phyloP scores from a whole-genome alignment of 768 basidiomycete species.

The Macrocybe gigantea region DNA sequence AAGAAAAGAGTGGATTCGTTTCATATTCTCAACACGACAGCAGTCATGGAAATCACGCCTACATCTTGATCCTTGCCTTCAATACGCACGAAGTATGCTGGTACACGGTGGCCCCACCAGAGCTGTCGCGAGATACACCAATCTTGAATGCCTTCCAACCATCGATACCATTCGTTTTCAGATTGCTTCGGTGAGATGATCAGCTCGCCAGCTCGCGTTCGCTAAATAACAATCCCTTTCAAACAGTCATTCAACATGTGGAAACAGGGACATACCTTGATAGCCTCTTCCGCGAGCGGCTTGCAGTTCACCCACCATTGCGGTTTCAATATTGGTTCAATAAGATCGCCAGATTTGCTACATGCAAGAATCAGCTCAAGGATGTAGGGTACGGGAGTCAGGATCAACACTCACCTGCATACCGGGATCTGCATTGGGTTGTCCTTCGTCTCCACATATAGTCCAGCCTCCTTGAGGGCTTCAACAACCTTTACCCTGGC shows the following conservation, averaged over 20 bases:
- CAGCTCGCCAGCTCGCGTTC: conserved; percentile 85
- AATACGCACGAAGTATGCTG: conserved; percentile 87
- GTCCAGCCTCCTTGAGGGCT: conserved; percentile 73
- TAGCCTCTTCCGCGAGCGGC: conserved; percentile 83
- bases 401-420: conserved; percentile 55
- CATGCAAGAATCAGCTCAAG: conserved; percentile 2
- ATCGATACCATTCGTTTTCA: conserved; percentile 93
- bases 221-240: conserved; percentile 35
- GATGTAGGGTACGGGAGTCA: not conserved
- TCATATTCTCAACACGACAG: not conserved
- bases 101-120: conserved; percentile 98
- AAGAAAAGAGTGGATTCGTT: not conserved
- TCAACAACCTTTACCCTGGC: conserved; percentile 80
- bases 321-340: conserved; percentile 92
- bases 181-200: conserved; percentile 77
- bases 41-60: conserved; percentile 13
- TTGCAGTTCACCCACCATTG: conserved; percentile 99
- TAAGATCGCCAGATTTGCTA: conserved; percentile 95
- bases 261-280: conserved; percentile 49
- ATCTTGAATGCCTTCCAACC: conserved; percentile 93
- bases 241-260: conserved; percentile 1
- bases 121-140: conserved; percentile 99
- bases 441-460: conserved; percentile 89
- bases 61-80: conserved; percentile 73
- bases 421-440: conserved; percentile 97